phyloP scores from a whole-genome alignment of 2,329 filamentous ascomycete genomes.

The Trichoderma sp. region DNA sequence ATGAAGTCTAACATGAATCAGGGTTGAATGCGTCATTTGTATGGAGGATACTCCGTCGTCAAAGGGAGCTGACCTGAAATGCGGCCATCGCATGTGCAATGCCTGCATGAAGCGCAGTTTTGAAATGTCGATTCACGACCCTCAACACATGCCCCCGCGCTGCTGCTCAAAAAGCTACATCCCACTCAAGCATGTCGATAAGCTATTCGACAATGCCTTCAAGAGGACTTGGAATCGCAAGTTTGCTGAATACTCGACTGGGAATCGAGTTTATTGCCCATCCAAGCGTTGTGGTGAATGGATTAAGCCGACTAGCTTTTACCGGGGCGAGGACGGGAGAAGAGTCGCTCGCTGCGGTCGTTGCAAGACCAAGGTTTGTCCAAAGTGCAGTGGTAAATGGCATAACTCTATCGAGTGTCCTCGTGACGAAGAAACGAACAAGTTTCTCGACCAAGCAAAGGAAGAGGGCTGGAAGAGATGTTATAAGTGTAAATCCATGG shows the following conservation, averaged over 20 bases:
- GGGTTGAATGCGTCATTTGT: conserved; percentile 70
- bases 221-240: conserved; percentile 79
- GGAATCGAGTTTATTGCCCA: conserved; percentile 76
- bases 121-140: conserved; percentile 70
- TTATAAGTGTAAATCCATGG: conserved; percentile 67
- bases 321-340: conserved; percentile 51
- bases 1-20: conserved; percentile 33
- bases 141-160: conserved; percentile 77
- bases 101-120: conserved; percentile 72
- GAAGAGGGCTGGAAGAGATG: conserved; percentile 73
- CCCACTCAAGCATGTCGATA: conserved; percentile 70
- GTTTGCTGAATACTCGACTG: conserved; percentile 70
- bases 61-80: conserved; percentile 68
- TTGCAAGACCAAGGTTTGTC: conserved; percentile 74
- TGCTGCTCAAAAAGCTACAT: conserved; percentile 76
- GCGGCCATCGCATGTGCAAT: conserved; percentile 79
- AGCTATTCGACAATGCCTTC: conserved; percentile 68
- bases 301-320: conserved; percentile 70
- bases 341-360: conserved; percentile 66
- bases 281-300: conserved; percentile 69
- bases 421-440: conserved; percentile 62
- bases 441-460: conserved; percentile 62
- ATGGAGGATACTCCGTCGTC: conserved; percentile 62
- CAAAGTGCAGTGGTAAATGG: conserved; percentile 68
- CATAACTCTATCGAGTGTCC: conserved; percentile 69